Percentiles rank a stretch among this genome's conserved stretches.
These are phyloP conservation scores for Lasiodiplodia hormozganensis DNA, from an alignment of 2,329 filamentous ascomycete genomes.

Conservation along the genomic window DNA sequence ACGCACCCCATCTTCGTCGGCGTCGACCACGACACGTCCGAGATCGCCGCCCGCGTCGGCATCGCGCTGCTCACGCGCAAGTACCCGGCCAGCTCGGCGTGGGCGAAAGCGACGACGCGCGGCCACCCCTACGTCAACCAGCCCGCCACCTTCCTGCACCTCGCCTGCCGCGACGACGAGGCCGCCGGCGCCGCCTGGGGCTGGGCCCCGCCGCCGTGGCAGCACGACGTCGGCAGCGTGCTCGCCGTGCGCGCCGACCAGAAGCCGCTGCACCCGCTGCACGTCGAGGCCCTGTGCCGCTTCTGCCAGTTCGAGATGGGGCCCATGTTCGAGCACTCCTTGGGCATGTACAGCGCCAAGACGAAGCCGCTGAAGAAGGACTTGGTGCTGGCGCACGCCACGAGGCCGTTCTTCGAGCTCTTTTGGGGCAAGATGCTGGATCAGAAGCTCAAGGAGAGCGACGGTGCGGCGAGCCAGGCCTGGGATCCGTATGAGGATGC, in stretches of 20 bases:
- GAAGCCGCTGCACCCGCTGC: constrained; percentile 11
- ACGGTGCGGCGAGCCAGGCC: background rate
- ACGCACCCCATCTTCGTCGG: constrained; percentile 12
- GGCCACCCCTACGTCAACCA: background rate
- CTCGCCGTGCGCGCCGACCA: constrained; percentile 6
- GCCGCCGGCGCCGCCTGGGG: background rate
- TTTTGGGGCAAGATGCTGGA: background rate
- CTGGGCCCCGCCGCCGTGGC: background rate
- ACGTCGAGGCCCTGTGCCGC: constrained; percentile 4
- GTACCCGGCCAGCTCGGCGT: background rate
- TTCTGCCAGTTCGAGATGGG: constrained; percentile 5
- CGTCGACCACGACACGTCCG: background rate
- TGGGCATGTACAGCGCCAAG: background rate
- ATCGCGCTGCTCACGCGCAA: constrained; percentile 1
- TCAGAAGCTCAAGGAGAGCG: background rate
- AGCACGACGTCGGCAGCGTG: background rate
- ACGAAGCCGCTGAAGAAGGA: background rate
- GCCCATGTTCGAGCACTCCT: background rate
- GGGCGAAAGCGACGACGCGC: background rate
- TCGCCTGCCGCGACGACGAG: background rate
- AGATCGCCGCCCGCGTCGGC: background rate
- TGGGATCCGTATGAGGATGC: background rate
- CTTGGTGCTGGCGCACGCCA: background rate
- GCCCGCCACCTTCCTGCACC: constrained; percentile 4
- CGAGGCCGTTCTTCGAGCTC: background rate